Evolutionary conservation across 352 stramenopile species (phyloP), one percentile per base, ranked within the genome.

Genomic region (Phytopythium sindhum): DNA sequence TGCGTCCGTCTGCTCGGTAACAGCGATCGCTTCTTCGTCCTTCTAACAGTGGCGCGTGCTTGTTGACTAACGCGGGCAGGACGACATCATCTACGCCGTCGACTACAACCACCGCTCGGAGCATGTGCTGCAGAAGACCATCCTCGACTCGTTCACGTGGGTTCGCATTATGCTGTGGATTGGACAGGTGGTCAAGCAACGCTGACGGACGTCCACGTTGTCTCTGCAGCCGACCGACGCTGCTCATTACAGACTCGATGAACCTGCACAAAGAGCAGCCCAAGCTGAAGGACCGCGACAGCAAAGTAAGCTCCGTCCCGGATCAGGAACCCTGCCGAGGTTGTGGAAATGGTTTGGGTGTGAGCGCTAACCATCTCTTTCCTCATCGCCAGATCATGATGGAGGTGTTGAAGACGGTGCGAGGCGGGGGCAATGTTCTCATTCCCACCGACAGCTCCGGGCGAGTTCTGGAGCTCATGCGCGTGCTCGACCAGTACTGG

Each of bases 401-500:
- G 60, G 89, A 98, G 67, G 84, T 99, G 45, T 81, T 98, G 48
- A 95, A 98, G 69, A 95, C 74, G 3, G 80, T 98, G 10, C 82
- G 97, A 31, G 86, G 87, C 21, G 96, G 97, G 55, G 95, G 96
- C 21, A 98, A 98, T 67, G 95, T 98, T 9, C 75, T 99, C 24
- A 89, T 99, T n/a, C 97, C 97, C 0, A 96, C 93, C 0, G 96
- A 99, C 72, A 97, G 91, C 45, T 94, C 88, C 24, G 94, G 95
- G 6, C 88, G 97, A 24, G 90, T 98, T n/a, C 76, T 99, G 1
- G 97, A 99, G 78, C 69, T 99, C 10, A 90, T 98, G 64, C 83
- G 97, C n/a, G 75, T 98, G 4, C 66, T 99, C 24, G 87, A 98
- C 66, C 84, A 97, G 72, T 97, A 98, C 72, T 99, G 96, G 96